Conservation (phyloP, 768 basidiomycete genomes). For the Tylopilus sp. region DNA sequence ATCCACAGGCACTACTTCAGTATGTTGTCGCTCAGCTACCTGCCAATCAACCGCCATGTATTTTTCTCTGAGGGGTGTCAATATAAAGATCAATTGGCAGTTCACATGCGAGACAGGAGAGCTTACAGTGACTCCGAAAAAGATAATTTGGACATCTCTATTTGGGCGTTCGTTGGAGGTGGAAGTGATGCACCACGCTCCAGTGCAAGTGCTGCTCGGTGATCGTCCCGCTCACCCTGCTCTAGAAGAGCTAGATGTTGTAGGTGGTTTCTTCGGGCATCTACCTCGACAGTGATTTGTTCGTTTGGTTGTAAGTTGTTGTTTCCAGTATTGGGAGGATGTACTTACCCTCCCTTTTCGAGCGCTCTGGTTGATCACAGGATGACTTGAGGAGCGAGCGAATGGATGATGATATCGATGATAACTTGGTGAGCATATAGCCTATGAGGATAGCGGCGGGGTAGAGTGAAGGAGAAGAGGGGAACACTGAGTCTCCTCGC, state of each 20-base stretch:
- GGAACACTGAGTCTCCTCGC: too few relatives aligned
- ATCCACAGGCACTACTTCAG: background rate
- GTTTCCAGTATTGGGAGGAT: background rate
- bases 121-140: conserved; percentile 16
- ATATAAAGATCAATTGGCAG: background rate
- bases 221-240: conserved; percentile 14
- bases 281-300: background rate
- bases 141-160: conserved; percentile 12
- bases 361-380: background rate
- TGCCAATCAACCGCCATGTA: conserved; percentile 6
- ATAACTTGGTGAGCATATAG: conserved; percentile 7
- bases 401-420: background rate
- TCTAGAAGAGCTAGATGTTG: conserved; percentile 12
- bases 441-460: conserved; percentile 9
- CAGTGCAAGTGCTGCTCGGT: conserved; percentile 30
- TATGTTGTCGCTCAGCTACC: background rate
- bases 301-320: background rate
- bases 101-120: background rate
- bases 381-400: background rate
- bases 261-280: conserved; percentile 1
- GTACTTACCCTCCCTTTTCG: conserved; percentile 6
- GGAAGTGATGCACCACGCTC: conserved; percentile 27
- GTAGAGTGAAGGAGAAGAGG: background rate
- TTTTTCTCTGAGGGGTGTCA: conserved; percentile 5
- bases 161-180: conserved; percentile 18